A percentile compares a stretch with the other conserved stretches of the same genome.
Evolutionary conservation across 108 stramenopile genomes (phyloP).

Genomic region (Nitzschia sp.): DNA sequence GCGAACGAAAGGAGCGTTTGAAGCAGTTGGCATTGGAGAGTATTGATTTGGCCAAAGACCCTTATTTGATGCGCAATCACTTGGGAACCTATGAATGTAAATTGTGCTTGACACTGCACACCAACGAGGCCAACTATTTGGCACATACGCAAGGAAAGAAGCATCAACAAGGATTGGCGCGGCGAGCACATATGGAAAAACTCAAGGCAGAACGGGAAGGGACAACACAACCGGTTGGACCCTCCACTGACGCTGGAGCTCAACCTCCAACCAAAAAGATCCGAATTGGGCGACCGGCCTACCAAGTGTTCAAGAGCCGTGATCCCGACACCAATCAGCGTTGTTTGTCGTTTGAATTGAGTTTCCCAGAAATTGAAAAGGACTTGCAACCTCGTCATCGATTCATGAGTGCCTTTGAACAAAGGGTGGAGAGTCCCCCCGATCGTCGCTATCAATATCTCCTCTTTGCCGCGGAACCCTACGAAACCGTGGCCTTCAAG

Average conservation of each 20-base stretch:
- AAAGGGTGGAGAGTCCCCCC: conserved; percentile 92
- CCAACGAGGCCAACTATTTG: conserved; percentile 98
- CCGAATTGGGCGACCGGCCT: conserved; percentile 97
- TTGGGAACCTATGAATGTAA: conserved; percentile 98
- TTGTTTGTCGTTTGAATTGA: conserved; percentile 92
- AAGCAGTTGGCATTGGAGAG: conserved; percentile 96
- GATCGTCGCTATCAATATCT: conserved; percentile 96
- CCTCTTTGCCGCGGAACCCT: conserved; percentile 97
- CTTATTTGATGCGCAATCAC: conserved; percentile 98
- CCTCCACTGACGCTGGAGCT: conserved; percentile 29
- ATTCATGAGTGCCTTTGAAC: conserved; percentile 99
- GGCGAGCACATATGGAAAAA: conserved; percentile 88
- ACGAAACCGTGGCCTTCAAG: conserved; percentile 99
- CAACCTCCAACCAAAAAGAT: conserved; percentile 40
- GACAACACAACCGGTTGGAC: conserved; percentile 66
- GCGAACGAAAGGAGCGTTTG: conserved; percentile 97
- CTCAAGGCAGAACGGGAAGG: conserved; percentile 52
- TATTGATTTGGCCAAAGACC: conserved; percentile 98
- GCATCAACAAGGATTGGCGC: conserved; percentile 94
- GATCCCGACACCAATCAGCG: conserved; percentile 87
- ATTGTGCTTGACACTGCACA: conserved; percentile 97
- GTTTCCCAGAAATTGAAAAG: conserved; percentile 93
- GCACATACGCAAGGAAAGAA: conserved; percentile 99
- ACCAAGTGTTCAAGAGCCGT: conserved; percentile 94
- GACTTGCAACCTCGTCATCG: conserved; percentile 96